Evolutionary conservation across 179 eudicot genomes (phyloP), one percentile per base, ranked within the genome.

Genomic region (Heliamphora pulchella): DNA sequence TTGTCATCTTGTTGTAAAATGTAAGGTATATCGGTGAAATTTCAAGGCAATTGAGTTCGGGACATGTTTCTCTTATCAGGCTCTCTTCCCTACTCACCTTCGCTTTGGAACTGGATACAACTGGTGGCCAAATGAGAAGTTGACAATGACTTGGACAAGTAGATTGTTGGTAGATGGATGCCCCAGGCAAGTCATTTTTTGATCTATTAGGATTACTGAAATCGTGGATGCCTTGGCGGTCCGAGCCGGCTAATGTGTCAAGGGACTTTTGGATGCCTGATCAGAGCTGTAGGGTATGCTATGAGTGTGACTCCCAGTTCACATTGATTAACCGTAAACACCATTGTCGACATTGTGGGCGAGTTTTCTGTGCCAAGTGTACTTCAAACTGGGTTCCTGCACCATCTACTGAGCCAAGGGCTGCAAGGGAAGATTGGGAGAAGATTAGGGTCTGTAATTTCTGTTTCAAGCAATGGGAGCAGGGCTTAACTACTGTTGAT

Each of bases 241-340:
- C 88, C n/a, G 91, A 89, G 72, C 90, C 92, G 4, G 88, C 90
- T 72, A 86, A 92, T 84, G 91, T 90, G 81, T 92, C 98, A 1
- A 90, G 95, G 90, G 93, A 89, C 85, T 96, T 96, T 82, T 96
- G 99, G 99, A 96, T 96, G 99, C 98, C 97, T 63, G 98, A 96
- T 83, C 79, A 92, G 81, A 91, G 96, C 80, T 94, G 99, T 82
- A 87, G 94, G 86, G 98, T 93, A 43, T 96, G 99, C 82, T 96
- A 96, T 82, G 98, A 96, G 71, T 96, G 99, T 81, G 99, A 96
- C 81, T 76, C 92, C 22, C 90, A 86, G 77, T 96, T 96, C 71
- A 94, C 92, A 14, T 63, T 94, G 79, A 87, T 96, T 66, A 96
- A 94, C 80, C 94, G 99, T 41, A 94, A 91, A 81, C 99, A 96